Conservation (phyloP, 176 grass and related monocot species). For the Hsuehochloa calcarea region DNA sequence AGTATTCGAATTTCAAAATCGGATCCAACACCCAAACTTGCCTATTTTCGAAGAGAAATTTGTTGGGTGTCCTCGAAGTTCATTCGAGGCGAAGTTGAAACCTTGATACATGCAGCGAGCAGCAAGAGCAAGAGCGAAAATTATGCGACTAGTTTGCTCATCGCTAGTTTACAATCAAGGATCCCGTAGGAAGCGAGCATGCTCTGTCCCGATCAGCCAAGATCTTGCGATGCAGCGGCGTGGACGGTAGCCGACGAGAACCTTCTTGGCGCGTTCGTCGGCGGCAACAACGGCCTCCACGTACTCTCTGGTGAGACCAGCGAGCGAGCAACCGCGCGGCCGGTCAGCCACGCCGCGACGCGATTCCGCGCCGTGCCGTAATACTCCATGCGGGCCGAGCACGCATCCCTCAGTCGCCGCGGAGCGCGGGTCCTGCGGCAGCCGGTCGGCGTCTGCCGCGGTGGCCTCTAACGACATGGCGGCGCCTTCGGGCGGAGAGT, state of each 20-base stretch:
- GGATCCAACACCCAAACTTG: too few species aligned
- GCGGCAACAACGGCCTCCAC: not conserved
- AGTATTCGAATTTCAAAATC: too few species aligned
- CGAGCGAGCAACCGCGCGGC: not conserved
- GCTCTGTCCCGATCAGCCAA: not conserved
- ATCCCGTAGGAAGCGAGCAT: not conserved
- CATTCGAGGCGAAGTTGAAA: too few species aligned
- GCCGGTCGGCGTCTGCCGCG: not conserved
- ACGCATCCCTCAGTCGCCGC: not conserved
- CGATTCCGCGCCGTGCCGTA: not conserved
- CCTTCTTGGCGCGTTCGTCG: not conserved
- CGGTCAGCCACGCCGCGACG: not conserved
- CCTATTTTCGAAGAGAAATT: too few species aligned
- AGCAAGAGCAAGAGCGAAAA: too few species aligned
- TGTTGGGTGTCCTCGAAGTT: too few species aligned
- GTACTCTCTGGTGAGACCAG: not conserved
- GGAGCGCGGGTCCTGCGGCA: not conserved
- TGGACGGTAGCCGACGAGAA: not conserved
- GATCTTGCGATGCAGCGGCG: not conserved
- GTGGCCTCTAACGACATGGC: not conserved
- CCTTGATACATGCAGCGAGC: too few species aligned
- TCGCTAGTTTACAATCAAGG: not conserved
- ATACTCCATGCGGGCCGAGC: not conserved
- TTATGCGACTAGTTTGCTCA: too few species aligned
- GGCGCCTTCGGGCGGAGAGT: not conserved